Evolutionary conservation across 225 moss, liverwort and hornwort species (phyloP).

Genomic region (Polytrichum formosum): DNA sequence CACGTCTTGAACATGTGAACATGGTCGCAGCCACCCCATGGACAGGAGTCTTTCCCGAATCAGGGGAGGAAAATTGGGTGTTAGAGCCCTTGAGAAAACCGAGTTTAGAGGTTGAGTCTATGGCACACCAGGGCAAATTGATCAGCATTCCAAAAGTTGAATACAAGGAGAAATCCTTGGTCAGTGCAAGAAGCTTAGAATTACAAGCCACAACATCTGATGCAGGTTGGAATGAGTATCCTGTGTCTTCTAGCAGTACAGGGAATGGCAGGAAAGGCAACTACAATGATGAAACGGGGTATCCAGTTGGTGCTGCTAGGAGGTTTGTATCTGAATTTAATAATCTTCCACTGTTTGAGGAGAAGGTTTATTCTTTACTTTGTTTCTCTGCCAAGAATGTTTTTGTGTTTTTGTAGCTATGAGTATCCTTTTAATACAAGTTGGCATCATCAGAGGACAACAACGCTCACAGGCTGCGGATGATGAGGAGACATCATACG

Average conservation of each 20-base stretch:
- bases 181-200: constrained; percentile 14
- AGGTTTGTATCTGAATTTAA: constrained; percentile 3
- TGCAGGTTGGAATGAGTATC: constrained; percentile 20
- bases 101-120: too few relatives aligned
- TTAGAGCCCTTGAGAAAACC: too few relatives aligned
- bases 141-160: background rate
- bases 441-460: constrained; percentile 20
- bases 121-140: too few relatives aligned
- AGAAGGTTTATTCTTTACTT: background rate
- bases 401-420: background rate
- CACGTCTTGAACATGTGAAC: background rate
- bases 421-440: too few relatives aligned
- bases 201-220: constrained; percentile 23
- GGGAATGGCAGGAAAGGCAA: constrained; percentile 18
- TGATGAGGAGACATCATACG: constrained; percentile 29
- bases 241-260: constrained; percentile 12
- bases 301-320: constrained; percentile 30
- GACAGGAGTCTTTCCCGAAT: too few relatives aligned
- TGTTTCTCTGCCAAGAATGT: background rate
- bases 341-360: background rate
- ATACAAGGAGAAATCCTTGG: constrained; percentile 10
- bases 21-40: too few relatives aligned
- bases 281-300: constrained; percentile 14
- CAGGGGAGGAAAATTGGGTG: too few relatives aligned
- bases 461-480: constrained; percentile 18